Percentiles rank a stretch among this genome's conserved stretches.
Evolutionary conservation across 495 filamentous ascomycete species (phyloP).

Genomic region (Penicillium chermesinum): DNA sequence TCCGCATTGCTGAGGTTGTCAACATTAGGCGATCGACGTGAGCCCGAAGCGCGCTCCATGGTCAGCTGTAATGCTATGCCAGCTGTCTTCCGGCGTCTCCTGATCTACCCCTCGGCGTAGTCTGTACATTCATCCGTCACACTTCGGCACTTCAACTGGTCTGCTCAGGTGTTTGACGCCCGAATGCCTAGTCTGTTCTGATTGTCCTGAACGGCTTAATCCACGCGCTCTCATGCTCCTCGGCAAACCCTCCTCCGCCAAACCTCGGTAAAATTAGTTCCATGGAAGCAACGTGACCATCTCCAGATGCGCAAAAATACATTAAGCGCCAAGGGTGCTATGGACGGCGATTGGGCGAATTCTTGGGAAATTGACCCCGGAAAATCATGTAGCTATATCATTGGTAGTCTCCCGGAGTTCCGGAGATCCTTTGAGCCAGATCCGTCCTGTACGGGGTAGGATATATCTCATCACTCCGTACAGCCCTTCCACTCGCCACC

Average conservation of each 20-base stretch:
- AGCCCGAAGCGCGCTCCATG: conserved; percentile 8
- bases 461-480: no score
- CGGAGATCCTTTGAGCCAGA: background rate
- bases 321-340: background rate
- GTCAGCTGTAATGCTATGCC: conserved; percentile 12
- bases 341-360: background rate
- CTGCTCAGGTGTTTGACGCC: background rate
- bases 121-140: background rate
- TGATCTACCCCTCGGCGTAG: conserved; percentile 13
- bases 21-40: conserved; percentile 1
- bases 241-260: background rate
- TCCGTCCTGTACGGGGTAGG: no score
- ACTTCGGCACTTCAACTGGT: conserved; percentile 2
- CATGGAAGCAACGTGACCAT: background rate
- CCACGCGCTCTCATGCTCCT: background rate
- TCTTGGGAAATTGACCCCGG: background rate
- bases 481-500: background rate
- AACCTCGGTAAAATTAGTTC: background rate
- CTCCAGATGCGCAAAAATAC: background rate
- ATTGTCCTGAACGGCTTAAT: background rate
- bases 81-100: conserved; percentile 1
- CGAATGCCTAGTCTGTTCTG: no score
- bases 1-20: background rate
- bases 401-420: background rate
- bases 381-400: background rate